These are phyloP conservation scores for Dillenia turbinata DNA, from an alignment of 164 flowering plant species.

Conservation along the genomic window DNA sequence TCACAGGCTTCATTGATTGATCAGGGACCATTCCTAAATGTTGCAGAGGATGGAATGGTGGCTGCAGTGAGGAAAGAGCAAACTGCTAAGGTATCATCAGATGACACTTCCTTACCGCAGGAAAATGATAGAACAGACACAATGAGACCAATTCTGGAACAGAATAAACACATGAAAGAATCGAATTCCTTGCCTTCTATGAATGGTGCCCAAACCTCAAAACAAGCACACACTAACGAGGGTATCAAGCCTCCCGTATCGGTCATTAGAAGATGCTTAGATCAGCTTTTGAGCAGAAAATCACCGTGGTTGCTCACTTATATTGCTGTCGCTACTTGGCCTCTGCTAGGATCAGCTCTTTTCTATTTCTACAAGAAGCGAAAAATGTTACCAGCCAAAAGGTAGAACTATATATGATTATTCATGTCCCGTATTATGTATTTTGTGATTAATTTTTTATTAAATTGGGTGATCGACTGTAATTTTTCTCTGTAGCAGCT, in stretches of 20 bases:
- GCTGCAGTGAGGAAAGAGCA: slow-evolving; percentile 37
- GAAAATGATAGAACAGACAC: background rate
- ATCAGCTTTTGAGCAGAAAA: slow-evolving; percentile 24
- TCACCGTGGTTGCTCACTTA: slow-evolving; percentile 51
- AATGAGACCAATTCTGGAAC: background rate
- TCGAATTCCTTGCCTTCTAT: no score
- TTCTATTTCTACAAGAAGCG: slow-evolving; percentile 18
- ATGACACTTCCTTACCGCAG: slow-evolving; percentile 13
- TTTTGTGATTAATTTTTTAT: no score
- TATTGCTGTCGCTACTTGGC: slow-evolving; percentile 44
- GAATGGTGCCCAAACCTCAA: slow-evolving; percentile 2
- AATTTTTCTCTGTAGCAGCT: no score
- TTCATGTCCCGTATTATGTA: no score
- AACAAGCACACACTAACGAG: slow-evolving; percentile 1
- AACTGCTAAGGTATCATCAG: slow-evolving; percentile 4
- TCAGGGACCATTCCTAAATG: slow-evolving; percentile 45
- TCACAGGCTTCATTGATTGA: slow-evolving; percentile 37
- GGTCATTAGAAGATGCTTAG: slow-evolving; percentile 22
- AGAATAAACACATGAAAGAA: no score
- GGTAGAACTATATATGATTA: no score
- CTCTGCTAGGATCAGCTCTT: slow-evolving; percentile 30
- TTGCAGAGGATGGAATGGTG: slow-evolving; percentile 45
- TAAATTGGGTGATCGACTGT: no score
- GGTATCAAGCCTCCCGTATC: slow-evolving; percentile 3
- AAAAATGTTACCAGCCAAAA: background rate